Evolutionary conservation across 2,329 filamentous ascomycete genomes (phyloP).

Genomic region (Pseudofabraea citricarpa): DNA sequence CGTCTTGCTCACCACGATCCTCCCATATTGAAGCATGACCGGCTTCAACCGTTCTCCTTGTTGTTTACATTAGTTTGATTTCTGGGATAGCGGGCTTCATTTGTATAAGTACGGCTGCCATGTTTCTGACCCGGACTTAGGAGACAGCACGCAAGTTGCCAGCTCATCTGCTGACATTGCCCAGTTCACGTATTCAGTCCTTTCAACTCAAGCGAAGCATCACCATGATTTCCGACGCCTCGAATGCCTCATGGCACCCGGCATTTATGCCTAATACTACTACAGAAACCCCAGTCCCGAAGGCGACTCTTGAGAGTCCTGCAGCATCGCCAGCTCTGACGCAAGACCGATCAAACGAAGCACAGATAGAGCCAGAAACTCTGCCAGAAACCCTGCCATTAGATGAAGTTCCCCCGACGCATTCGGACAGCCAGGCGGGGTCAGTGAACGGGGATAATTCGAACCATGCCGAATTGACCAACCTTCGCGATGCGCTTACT

Average conservation of each 20-base stretch:
- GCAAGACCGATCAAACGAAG: background rate
- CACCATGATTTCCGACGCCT: conserved; percentile 38
- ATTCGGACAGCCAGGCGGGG: background rate
- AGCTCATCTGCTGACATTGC: conserved; percentile 13
- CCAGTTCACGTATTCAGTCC: conserved; percentile 19
- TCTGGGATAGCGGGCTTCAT: background rate
- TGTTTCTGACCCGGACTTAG: background rate
- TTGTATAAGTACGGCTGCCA: conserved; percentile 1
- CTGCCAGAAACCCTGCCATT: too few relatives aligned
- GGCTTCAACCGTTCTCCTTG: conserved; percentile 2
- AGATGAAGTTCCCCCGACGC: background rate
- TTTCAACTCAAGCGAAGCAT: conserved; percentile 9
- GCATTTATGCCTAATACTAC: conserved; percentile 44
- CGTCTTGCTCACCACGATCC: too few relatives aligned
- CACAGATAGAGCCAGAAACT: too few relatives aligned
- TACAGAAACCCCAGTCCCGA: conserved; percentile 14
- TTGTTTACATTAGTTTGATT: conserved; percentile 2
- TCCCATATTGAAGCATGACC: background rate
- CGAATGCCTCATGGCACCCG: conserved; percentile 44
- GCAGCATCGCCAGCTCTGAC: conserved; percentile 3
- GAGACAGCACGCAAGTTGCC: background rate
- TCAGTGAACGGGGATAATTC: conserved; percentile 10
- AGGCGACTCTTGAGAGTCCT: conserved; percentile 4
- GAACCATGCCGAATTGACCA: conserved; percentile 15
- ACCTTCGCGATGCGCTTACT: conserved; percentile 20